Percentiles rank a stretch among this genome's conserved stretches.
Conservation (phyloP, 176 grass and related monocot species). For the Neostapfia colusana region DNA sequence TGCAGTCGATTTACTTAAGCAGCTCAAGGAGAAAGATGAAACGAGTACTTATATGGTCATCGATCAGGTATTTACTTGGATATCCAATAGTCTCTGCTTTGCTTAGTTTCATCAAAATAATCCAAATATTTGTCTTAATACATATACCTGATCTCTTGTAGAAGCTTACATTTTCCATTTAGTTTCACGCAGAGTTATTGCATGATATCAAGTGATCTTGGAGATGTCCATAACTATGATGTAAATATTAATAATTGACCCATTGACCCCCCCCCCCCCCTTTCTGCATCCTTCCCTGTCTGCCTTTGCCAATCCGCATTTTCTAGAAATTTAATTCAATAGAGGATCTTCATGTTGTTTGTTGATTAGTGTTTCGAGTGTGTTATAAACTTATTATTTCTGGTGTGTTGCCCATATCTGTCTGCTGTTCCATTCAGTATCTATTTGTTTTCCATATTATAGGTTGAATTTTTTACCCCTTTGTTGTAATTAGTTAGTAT, state of each 20-base stretch:
- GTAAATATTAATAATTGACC: too few relatives aligned
- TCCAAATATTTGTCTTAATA: constrained; percentile 14
- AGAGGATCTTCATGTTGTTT: constrained; percentile 17
- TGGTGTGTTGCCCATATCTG: constrained; percentile 7
- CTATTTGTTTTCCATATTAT: constrained; percentile 27
- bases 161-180: constrained; percentile 9
- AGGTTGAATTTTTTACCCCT: not conserved
- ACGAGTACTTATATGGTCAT: constrained; percentile 63
- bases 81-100: constrained; percentile 25
- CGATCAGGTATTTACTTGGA: constrained; percentile 58
- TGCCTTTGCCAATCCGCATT: constrained; percentile 1
- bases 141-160: constrained; percentile 6
- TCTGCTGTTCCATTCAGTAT: not conserved
- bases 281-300: too few relatives aligned
- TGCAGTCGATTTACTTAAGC: constrained; percentile 70
- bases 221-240: not conserved
- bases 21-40: constrained; percentile 70
- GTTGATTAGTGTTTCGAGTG: not conserved
- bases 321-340: not conserved
- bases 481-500: constrained; percentile 14
- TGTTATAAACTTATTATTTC: constrained; percentile 1
- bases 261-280: too few relatives aligned
- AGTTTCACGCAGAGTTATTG: constrained; percentile 18
- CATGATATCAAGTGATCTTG: constrained; percentile 26
- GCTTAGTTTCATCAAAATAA: constrained; percentile 29